Evolutionary conservation across 1,284 basidiomycete genomes (phyloP), one percentile per base, ranked within the genome.

Genomic region (Xerocomus nothofagi): DNA sequence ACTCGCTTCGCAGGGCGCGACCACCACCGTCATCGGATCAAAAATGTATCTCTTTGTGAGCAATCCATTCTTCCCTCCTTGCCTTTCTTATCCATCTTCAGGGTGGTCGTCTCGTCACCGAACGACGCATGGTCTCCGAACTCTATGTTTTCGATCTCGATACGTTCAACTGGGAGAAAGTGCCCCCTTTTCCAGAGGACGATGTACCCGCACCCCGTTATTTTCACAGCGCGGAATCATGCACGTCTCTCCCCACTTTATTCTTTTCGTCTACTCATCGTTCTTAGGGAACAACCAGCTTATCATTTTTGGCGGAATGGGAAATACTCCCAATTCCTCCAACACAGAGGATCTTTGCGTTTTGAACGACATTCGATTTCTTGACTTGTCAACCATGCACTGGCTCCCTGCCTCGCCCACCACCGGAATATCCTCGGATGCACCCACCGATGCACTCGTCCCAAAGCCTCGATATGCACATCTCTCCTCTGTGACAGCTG

Each of bases 271-370:
- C 27, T 30, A 8, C 46, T 67, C 44, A 58, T 50, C 50, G 10
- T 50, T 41, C 42, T 7, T 60, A 92, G 90, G 90, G 91, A 83
- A 88, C 62, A 85, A 89, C 67, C 85, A 91, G 62, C 77, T 98
- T 44, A 84, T 97, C 50, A 78, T 95, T 47, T 96, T 96, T 63
- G 93, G 93, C 21, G 93, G 94, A 17, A 96, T 97, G 91, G 88
- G 88, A 55, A 87, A 89, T 66, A 77, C 82, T 53, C 78, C 81
- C 1, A 80, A 83, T 50, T 79, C 84, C 0, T 70, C 76, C 24
- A 85, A 79, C 58, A 77, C 82, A 3, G 85, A 89, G 58, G 90
- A 85, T 58, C 79, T 86, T 43, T 87, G 81, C 57, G 92, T 94
- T 9, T 74, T 95, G 53, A 87, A 86, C 60, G 93, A 95, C 63